Evolutionary conservation across 768 basidiomycete genomes (phyloP), one percentile per base, ranked within the genome.

Genomic region (Collybia mongolica): DNA sequence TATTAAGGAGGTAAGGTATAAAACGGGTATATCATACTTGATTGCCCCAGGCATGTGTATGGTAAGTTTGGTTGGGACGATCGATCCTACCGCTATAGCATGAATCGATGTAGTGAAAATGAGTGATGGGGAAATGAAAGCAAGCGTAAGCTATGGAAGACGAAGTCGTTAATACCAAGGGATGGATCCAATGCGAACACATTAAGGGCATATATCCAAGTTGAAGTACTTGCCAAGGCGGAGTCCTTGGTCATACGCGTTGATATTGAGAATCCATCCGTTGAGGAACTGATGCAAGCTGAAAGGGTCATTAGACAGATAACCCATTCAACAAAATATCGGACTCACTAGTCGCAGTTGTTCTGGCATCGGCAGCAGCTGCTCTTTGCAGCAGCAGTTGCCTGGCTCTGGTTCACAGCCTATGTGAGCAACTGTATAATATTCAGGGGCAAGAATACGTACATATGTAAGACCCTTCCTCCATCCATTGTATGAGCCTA

Each of bases 401-500:
- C 87, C 23, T 76, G 56, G 0, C 17, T 62, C 83, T 86, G 49
- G 40, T 38, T 28, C 41, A 26, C 32, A 40, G 42, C 38, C 49
- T 49, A 37, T 48, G 38, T 47, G 22, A 18, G 28, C 49, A 41
- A 51, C 32, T 35, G 5, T 9, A 18, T 26, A 28, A 8, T 6
- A 40, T 20, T 8, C 19, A 18, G 47, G 35, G 2, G 15, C 38
- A 50, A 41, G 2, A 44, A 40, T 20, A 64, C 70, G 23, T 61
- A 85, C 86, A 44, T 65, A 68, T 23, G 86, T 90, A 75, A 90
- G 67, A 15, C 79, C 77, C 15, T 40, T 52, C 37, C 44, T 54
- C 88, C 88, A 90, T 35, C 88, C 90, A 59, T 90, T 91, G 68
- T 94, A 94, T n/a, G 64, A 51, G 18, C 90, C 92, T 46, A 90